Evolutionary conservation across 768 basidiomycete genomes (phyloP).

Genomic region (Lactarius indigo): DNA sequence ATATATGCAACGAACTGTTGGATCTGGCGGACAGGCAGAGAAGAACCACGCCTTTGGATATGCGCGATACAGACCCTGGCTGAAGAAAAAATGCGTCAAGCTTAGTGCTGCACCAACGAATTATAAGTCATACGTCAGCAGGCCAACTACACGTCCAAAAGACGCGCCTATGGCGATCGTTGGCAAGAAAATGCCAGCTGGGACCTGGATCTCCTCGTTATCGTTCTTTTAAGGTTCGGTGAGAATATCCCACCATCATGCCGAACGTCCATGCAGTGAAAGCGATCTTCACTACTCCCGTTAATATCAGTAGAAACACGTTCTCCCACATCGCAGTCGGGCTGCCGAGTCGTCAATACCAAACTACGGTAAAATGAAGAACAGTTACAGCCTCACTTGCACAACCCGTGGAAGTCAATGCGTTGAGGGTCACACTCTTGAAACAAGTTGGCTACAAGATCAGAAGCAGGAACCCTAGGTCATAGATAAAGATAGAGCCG

Average conservation of each 20-base stretch:
- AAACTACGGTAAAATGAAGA: background rate
- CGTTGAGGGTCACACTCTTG: constrained; percentile 73
- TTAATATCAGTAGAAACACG: constrained; percentile 60
- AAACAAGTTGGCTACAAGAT: constrained; percentile 80
- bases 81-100: constrained; percentile 29
- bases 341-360: constrained; percentile 34
- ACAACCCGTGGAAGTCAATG: constrained; percentile 70
- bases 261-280: constrained; percentile 78
- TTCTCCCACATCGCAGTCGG: constrained; percentile 65
- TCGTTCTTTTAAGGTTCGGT: background rate
- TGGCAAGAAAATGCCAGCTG: constrained; percentile 73
- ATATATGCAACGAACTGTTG: constrained; percentile 61
- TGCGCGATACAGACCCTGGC: constrained; percentile 64
- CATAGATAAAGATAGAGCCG: background rate
- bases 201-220: constrained; percentile 44
- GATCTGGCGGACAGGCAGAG: constrained; percentile 68
- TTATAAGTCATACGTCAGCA: constrained; percentile 50
- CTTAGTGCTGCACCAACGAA: background rate
- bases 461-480: constrained; percentile 65
- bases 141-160: constrained; percentile 65
- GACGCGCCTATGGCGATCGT: constrained; percentile 75
- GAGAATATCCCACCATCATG: constrained; percentile 51
- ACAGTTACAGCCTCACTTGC: constrained; percentile 53
- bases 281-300: constrained; percentile 55
- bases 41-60: constrained; percentile 69